A percentile compares a stretch with the other conserved stretches of the same genome.
These are phyloP conservation scores for Omphalotus olearius DNA, from an alignment of 1,284 basidiomycete species.

Conservation along the genomic window DNA sequence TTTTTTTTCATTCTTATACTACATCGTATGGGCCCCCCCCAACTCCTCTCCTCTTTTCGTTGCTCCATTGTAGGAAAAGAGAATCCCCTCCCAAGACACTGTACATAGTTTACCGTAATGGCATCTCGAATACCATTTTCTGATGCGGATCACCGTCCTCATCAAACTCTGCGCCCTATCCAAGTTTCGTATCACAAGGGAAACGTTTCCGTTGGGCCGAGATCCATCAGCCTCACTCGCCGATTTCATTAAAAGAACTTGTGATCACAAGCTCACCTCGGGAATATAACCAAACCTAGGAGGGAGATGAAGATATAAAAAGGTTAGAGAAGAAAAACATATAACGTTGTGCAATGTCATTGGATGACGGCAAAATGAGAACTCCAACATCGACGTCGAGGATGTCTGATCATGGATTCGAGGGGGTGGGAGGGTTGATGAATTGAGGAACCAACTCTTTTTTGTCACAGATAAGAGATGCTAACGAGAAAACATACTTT, in stretches of 20 bases:
- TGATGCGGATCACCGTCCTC: conserved; percentile 81
- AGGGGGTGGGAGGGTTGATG: background rate
- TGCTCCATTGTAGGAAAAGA: too few relatives aligned
- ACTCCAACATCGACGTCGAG: conserved; percentile 3
- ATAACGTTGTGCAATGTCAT: conserved; percentile 7
- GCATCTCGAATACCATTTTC: conserved; percentile 60
- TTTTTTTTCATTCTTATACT: background rate
- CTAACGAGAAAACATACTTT: conserved; percentile 40
- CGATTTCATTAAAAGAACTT: conserved; percentile 11
- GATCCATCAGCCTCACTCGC: conserved; percentile 21
- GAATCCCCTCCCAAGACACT: background rate
- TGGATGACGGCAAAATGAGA: conserved; percentile 9
- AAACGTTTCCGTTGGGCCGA: conserved; percentile 18
- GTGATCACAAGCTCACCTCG: conserved; percentile 42
- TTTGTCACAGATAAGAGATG: background rate
- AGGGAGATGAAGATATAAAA: conserved; percentile 9
- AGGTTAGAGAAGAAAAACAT: background rate
- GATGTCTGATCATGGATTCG: conserved; percentile 1
- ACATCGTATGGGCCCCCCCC: background rate
- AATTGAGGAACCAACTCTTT: background rate
- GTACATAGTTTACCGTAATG: conserved; percentile 27
- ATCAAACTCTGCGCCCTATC: conserved; percentile 69
- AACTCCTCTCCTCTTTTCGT: background rate
- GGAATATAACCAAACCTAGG: conserved; percentile 66
- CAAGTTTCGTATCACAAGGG: background rate